Evolutionary conservation across 2,329 filamentous ascomycete species (phyloP).

Genomic region (Chaetomium olivaceum): DNA sequence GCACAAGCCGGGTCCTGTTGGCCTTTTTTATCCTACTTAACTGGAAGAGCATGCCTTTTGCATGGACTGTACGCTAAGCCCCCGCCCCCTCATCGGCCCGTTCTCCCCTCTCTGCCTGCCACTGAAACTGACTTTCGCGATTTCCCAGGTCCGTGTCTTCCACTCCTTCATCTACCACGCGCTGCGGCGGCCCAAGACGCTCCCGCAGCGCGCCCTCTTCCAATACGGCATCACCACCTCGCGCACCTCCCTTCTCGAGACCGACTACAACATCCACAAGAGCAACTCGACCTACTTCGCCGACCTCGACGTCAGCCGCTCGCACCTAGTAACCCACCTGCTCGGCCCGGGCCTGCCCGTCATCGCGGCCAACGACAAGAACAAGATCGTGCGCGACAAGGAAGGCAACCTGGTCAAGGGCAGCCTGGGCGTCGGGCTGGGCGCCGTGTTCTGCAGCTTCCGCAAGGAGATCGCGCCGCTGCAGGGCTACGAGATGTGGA

Average conservation of each 20-base stretch:
- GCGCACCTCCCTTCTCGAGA: constrained; percentile 39
- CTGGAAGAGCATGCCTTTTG: constrained; percentile 71
- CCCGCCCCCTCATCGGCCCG: neutral
- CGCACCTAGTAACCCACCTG: constrained; percentile 73
- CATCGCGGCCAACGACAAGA: constrained; percentile 51
- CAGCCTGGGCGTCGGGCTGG: constrained; percentile 64
- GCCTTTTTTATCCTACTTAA: constrained; percentile 62
- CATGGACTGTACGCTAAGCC: constrained; percentile 66
- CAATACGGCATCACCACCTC: constrained; percentile 39
- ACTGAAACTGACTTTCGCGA: neutral
- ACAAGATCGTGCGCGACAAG: constrained; percentile 53
- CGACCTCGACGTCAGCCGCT: constrained; percentile 81
- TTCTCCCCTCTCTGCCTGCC: no score
- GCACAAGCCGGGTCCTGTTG: constrained; percentile 54
- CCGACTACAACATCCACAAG: constrained; percentile 46
- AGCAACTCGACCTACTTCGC: constrained; percentile 73
- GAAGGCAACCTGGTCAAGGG: constrained; percentile 54
- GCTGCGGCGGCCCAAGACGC: constrained; percentile 29
- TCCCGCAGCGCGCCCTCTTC: constrained; percentile 40
- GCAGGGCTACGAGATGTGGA: constrained; percentile 72
- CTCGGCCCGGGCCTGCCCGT: constrained; percentile 59
- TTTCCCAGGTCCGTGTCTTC: constrained; percentile 39
- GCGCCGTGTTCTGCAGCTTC: constrained; percentile 73
- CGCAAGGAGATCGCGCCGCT: constrained; percentile 71
- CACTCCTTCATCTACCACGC: constrained; percentile 40